Evolutionary conservation across 1,139 yeast genomes (phyloP).

Genomic region (Pichia sp.): DNA sequence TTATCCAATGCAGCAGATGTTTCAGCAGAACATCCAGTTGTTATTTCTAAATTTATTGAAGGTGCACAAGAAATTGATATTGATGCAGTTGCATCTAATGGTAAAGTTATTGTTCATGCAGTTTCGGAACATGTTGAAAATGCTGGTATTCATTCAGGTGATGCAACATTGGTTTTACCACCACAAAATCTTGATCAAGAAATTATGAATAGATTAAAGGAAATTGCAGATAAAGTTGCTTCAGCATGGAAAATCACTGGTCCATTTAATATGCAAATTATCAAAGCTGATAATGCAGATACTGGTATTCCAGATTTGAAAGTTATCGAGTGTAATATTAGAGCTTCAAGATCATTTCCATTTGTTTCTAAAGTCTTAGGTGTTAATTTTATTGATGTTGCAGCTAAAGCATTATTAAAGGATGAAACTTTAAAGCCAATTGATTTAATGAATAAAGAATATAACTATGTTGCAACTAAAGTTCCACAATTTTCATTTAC

Average conservation of each 20-base stretch:
- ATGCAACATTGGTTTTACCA: constrained; percentile 91
- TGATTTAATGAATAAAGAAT: constrained; percentile 56
- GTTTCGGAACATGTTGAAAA: constrained; percentile 97
- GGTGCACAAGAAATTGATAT: constrained; percentile 97
- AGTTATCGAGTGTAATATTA: constrained; percentile 96
- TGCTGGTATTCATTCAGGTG: constrained; percentile 99
- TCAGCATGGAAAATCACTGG: constrained; percentile 94
- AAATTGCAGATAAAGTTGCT: constrained; percentile 88
- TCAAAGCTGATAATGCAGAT: constrained; percentile 47
- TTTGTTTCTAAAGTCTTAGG: constrained; percentile 96
- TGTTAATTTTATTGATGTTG: constrained; percentile 87
- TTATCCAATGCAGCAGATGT: constrained; percentile 85
- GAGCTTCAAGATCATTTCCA: constrained; percentile 99
- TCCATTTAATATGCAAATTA: constrained; percentile 97
- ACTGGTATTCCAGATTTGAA: constrained; percentile 52
- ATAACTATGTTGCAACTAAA: constrained; percentile 86
- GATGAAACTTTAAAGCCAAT: constrained; percentile 64
- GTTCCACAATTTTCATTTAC: constrained; percentile 98
- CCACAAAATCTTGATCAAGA: constrained; percentile 67
- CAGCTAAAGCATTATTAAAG: constrained; percentile 78
- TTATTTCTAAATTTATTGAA: constrained; percentile 89
- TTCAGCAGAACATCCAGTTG: constrained; percentile 95
- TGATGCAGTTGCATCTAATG: constrained; percentile 91
- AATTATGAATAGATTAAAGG: constrained; percentile 59
- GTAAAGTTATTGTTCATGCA: constrained; percentile 87